Base-by-base conservation (phyloP, 164 flowering plant genomes). In the Euptelea pleiosperma region DNA sequence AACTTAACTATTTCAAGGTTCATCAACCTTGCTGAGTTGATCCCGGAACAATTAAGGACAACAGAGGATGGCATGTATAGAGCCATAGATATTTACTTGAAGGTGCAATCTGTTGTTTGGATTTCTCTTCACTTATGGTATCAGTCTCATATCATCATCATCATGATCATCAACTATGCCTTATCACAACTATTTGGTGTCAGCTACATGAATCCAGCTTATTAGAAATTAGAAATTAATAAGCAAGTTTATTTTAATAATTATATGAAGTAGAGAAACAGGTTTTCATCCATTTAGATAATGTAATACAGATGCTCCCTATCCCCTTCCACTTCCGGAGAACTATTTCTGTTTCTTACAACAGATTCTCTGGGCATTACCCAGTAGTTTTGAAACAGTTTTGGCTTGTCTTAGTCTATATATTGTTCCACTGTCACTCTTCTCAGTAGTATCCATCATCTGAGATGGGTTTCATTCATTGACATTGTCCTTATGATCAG, bases 1-100 rank as follows among this genome's bases (percentile, higher is more conserved):
- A 82, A 87, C 57, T 53, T 89, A 24, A 58, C 75, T 1, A 79
- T 82, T 15, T 55, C 85, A 0, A 85, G 64, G 73, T 89, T 89
- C 64, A 79, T 77, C 49, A 59, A 66, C 51, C 68, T 87, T 37
- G 87, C 95, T 44, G 93, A 87, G 60, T 58, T 83, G 30, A 55
- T 89, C 48, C 96, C 98, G 6, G 85, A 87, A 58, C 86, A 83
- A 62, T 66, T 87, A 18, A 74, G 82, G 69, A 39, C 60, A 6
- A 81, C 79, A 25, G 95, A 91, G 62, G 98, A 91, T 73, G 95
- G 87, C 33, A 82, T 89, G 79, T 91, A 91, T 58, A 79, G 96
- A 73, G 90, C 95, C 60, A 74, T 87, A n/a, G 98, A 91, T 59
- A 87, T 91, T 63, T 91, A 71, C 75, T 75, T 89, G 44, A 91